These are phyloP conservation scores for Limnomonas spitsbergensis DNA, from an alignment of 139 green algal genomes.

Conservation along the genomic window DNA sequence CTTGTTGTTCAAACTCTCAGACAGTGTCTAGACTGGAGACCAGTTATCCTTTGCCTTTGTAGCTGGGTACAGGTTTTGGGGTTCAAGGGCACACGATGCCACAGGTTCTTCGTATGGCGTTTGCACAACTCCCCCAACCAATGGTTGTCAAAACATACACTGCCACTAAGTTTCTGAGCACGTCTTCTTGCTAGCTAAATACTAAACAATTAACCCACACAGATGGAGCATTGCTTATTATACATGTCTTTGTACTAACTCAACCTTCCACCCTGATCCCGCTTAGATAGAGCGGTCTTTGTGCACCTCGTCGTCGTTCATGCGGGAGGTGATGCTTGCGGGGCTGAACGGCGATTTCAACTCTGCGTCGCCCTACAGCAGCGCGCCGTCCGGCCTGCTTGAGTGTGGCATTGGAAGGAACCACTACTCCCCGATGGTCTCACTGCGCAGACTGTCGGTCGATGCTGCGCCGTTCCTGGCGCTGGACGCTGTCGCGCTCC, in stretches of 20 bases:
- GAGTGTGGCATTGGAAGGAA: background rate
- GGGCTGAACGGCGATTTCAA: background rate
- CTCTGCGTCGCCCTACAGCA: background rate
- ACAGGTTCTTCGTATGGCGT: background rate
- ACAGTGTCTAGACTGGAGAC: too few species aligned
- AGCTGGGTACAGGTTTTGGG: too few species aligned
- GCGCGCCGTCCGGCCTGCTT: background rate
- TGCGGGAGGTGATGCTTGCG: background rate
- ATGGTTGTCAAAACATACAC: background rate
- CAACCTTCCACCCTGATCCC: background rate
- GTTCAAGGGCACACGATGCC: too few species aligned
- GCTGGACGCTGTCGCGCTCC: background rate
- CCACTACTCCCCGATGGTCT: background rate
- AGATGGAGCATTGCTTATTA: background rate
- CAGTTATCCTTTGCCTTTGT: too few species aligned
- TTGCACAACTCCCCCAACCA: background rate
- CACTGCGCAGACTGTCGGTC: too few species aligned
- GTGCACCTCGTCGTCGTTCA: background rate
- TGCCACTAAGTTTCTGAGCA: background rate
- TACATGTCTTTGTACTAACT: background rate
- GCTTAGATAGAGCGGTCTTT: background rate
- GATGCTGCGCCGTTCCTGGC: background rate
- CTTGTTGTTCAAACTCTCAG: too few species aligned
- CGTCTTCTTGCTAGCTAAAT: too few species aligned
- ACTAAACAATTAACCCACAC: too few species aligned